Evolutionary conservation across 441 rosid genomes (phyloP).

Genomic region (Brassica balearica): DNA sequence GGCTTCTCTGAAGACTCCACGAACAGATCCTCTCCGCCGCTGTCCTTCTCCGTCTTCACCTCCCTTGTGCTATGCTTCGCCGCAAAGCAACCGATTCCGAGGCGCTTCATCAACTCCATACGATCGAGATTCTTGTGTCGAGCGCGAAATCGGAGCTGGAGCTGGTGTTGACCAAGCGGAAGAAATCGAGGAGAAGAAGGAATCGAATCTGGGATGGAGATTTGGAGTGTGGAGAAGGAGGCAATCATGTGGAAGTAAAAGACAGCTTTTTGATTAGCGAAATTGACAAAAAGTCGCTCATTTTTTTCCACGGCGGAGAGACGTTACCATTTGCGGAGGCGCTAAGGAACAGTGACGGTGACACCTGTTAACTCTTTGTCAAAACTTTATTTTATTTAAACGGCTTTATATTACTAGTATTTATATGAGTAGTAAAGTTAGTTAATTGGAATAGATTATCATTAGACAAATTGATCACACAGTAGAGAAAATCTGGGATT

Average conservation of each 20-base stretch:
- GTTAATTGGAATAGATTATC: neutral
- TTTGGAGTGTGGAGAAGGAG: neutral
- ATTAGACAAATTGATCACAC: neutral
- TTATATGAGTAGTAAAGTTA: neutral
- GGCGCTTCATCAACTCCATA: conserved; percentile 53
- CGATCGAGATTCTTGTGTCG: conserved; percentile 21
- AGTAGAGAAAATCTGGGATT: neutral
- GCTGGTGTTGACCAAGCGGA: conserved; percentile 28
- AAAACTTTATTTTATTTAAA: neutral
- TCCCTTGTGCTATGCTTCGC: conserved; percentile 39
- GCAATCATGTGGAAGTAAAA: conserved; percentile 57
- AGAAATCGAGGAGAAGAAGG: conserved; percentile 22
- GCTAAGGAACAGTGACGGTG: conserved; percentile 19
- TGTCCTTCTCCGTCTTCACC: conserved; percentile 59
- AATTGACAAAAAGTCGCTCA: neutral
- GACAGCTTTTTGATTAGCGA: neutral
- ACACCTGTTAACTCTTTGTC: neutral
- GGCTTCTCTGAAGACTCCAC: conserved; percentile 53
- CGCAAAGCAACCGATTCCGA: conserved; percentile 63
- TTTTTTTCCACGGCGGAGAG: conserved; percentile 31
- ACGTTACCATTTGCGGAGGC: conserved; percentile 29
- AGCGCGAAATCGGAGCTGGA: conserved; percentile 19
- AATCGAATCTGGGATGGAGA: conserved; percentile 31
- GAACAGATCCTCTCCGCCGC: conserved; percentile 72
- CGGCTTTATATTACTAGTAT: too few species aligned